Evolutionary conservation across 1,284 basidiomycete genomes (phyloP), one percentile per base, ranked within the genome.

Genomic region (Ceratorhiza oryzae-sativae): DNA sequence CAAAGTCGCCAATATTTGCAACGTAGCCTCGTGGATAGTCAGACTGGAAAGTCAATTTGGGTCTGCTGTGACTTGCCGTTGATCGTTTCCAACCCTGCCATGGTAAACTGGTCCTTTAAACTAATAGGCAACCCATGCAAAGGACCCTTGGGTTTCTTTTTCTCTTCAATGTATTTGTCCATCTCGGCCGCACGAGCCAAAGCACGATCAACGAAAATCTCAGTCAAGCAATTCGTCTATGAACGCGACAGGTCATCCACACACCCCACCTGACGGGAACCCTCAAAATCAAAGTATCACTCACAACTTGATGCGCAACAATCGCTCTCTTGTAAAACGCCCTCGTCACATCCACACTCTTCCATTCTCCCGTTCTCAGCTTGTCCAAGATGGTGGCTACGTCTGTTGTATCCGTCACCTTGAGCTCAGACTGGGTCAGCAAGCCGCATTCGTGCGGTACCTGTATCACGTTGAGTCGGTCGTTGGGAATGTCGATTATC

Each of bases 251-350:
- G n/a, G n/a, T n/a, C n/a, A n/a, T n/a, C n/a, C n/a, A n/a, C n/a
- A n/a, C n/a, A n/a, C n/a, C n/a, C n/a, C n/a, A n/a, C n/a, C n/a
- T n/a, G n/a, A n/a, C n/a, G n/a, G n/a, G n/a, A n/a, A n/a, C n/a
- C n/a, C n/a, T n/a, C n/a, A n/a, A n/a, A n/a, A n/a, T n/a, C n/a
- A n/a, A n/a, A n/a, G n/a, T n/a, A n/a, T n/a, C 4, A 82, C 89
- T 78, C 73, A 93, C 93, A 13, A 93, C 80, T 78, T 94, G 93
- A 73, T 94, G 93, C 0, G 93, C 92, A 61, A 94, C 81, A 59
- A 91, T 84, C 0, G 93, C 90, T 23, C 92, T 84, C 81, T 94
- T 94, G 78, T 87, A 88, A 79, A 90, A 94, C 0, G 92, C 90
- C 3, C 84, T 88, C 0, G 88, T 88, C 39, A 92, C 90, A 65